Evolutionary conservation across 176 grass and related monocot species (phyloP), one percentile per base, ranked within the genome.

Genomic region (Puccinellia tenuiflora): DNA sequence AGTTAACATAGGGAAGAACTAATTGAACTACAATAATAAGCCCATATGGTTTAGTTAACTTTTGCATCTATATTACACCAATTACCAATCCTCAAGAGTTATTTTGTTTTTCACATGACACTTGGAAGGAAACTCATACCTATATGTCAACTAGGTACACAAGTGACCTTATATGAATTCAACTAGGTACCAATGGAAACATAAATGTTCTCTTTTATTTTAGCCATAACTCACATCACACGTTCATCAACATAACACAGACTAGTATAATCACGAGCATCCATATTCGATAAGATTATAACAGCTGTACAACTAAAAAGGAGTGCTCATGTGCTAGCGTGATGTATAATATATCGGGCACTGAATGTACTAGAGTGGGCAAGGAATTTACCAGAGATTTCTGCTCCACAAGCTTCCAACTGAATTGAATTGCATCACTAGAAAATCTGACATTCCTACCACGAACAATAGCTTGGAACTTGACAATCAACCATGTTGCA

Each of bases 401-500:
- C 48, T 61, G 77, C 35, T 83, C 69, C 16, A 9, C 28, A 84
- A 72, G 67, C 68, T 86, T 84, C 51, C 40, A 40, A 55, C 16
- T 56, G 17, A 90, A 66, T 86, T 86, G 59, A 46, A 83, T 18
- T 54, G 20, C 48, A 39, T 76, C 71, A 21, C 47, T 42, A 80
- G 89, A 95, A 63, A 75, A 33, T 75, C 92, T 93, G 48, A 68
- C 77, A 74, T 78, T 93, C 54, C 88, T 86, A 31, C 96, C 91
- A 83, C 96, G 90, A 46, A 85, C 42, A 6, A 93, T 33, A 39
- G 90, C 91, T 91, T 98, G 96, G 26, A 95, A 89, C 85, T 92
- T 95, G 24, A 98, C 82, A 31, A 98, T 87, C 75, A 88, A 83
- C 77, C 90, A 84, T 88, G 88, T 93, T 51, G 86, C 77, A 71